Evolutionary conservation across 1,284 basidiomycete genomes (phyloP), one percentile per base, ranked within the genome.

Genomic region (Leccinum griseonigrum): DNA sequence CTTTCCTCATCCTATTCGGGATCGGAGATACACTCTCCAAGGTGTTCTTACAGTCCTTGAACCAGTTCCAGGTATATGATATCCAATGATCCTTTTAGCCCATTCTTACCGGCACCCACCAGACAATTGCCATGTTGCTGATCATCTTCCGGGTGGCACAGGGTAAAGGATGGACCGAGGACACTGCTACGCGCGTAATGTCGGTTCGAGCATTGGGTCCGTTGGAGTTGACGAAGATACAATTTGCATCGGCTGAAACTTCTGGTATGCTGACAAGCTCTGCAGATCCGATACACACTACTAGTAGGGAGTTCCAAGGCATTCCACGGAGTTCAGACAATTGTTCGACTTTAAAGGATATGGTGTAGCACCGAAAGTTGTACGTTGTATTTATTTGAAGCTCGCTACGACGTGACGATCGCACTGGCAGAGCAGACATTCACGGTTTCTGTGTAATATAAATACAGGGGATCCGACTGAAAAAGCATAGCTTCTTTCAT

Each of bases 81-180:
- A 7, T 16, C 11, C 4, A 10, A 51, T 10, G 36, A 16, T 13
- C 10, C 16, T 16, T 1, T 1, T 22, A n/a, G n/a, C 10, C 11
- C 8, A 7, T 54, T 36, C 54, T 55, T 6, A 59, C 10, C 9
- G 0, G 2, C 11, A 10, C 6, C 11, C 40, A 3, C 3, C 13
- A 70, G 69, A 62, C 55, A 2, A 67, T 71, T 10, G 63, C 71
- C 10, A 56, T 63, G 6, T 46, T 70, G 0, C 51, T 73, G 0
- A 74, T 73, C 22, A 58, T 70, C 22, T 66, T 66, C n/a, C 66
- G 71, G 2, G 59, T 74, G 5, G 69, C 71, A 9, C 62, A 71
- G 29, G 68, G 72, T n/a, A 74, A 69, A 32, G 66, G 59, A 8
- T 74, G 70, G 72, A 64, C 59, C 0, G 54, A 59, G 36, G 58